These are phyloP conservation scores for Moricandia moricandioides DNA, from an alignment of 345 rosid genomes.

Conservation along the genomic window DNA sequence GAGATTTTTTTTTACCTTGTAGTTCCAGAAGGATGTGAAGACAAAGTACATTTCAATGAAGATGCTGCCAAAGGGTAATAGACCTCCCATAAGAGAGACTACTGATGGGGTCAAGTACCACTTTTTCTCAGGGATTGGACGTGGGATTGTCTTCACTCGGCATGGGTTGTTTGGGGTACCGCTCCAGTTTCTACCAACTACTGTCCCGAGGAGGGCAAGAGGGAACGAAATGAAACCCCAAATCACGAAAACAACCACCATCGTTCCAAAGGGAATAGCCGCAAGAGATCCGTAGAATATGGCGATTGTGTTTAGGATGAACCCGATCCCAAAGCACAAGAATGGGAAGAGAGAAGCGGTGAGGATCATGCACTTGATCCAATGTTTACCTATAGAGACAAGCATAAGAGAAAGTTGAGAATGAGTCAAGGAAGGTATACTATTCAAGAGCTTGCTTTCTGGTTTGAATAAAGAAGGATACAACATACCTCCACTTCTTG, in stretches of 20 bases:
- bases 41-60: conserved; percentile 95
- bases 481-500: conserved; percentile 79
- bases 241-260: conserved; percentile 86
- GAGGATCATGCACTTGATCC: conserved; percentile 97
- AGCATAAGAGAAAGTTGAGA: background rate
- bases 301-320: conserved; percentile 79
- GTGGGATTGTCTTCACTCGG: conserved; percentile 97
- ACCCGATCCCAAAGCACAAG: conserved; percentile 93
- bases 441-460: conserved; percentile 6
- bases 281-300: conserved; percentile 94
- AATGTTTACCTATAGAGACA: conserved; percentile 64
- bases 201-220: conserved; percentile 94
- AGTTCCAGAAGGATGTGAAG: conserved; percentile 98
- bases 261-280: conserved; percentile 95
- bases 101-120: conserved; percentile 95
- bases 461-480: background rate
- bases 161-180: conserved; percentile 97
- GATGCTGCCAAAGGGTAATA: conserved; percentile 93
- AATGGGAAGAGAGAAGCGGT: conserved; percentile 93
- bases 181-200: conserved; percentile 92
- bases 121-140: conserved; percentile 94
- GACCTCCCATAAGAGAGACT: conserved; percentile 92
- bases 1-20: conserved; percentile 58
- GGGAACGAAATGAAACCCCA: conserved; percentile 99
- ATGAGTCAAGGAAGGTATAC: background rate